Base-by-base conservation (phyloP, 305 asterid species). In the Lippia alba region DNA sequence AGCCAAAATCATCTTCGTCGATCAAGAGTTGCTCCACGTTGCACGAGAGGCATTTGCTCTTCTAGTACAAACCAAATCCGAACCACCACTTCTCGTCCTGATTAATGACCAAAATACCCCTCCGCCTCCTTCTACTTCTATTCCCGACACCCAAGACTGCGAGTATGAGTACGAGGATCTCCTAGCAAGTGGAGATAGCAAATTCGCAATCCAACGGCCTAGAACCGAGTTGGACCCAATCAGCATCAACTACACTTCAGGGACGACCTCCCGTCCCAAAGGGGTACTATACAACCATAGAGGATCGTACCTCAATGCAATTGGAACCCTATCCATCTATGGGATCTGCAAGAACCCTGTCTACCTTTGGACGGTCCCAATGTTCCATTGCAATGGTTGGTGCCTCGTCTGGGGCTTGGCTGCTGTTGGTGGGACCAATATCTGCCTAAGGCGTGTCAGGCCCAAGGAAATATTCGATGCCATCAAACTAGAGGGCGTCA, bases 341-440 rank as follows among this genome's bases (percentile, higher is more conserved):
- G 92, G 85, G 16, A 89, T 89, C 96, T 40, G 66, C 40, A 57
- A 80, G 1, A 70, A 73, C 81, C 96, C 97, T 0, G 82, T 80
- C 69, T 91, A 93, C 77, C 90, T 93, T 10, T 91, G 96, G 98
- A 93, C 98, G 1, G 98, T 91, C n/a, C 98, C 98, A 0, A 93
- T 89, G 98, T 93, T 93, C 66, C 98, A 93, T 69, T 93, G 98
- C 78, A 93, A 93, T 0, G 98, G 88, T 4, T 93, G 97, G 98
- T 86, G 94, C 74, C 80, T 91, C 5, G 66, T 69, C 39, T 93
- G 97, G 96, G 97, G 96, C 3, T 12, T 93, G 79, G 96, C 97
- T 2, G 97, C 96, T 17, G 58, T 91, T 19, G 97, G 97, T 46
- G 98, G 97, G 33, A 91, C 93, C 11, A 94, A 83, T 70, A 57